A percentile compares a stretch with the other conserved stretches of the same genome.
These are phyloP conservation scores for Endoconidiophora laricicola DNA, from an alignment of 2,329 filamentous ascomycete genomes.

Conservation along the genomic window DNA sequence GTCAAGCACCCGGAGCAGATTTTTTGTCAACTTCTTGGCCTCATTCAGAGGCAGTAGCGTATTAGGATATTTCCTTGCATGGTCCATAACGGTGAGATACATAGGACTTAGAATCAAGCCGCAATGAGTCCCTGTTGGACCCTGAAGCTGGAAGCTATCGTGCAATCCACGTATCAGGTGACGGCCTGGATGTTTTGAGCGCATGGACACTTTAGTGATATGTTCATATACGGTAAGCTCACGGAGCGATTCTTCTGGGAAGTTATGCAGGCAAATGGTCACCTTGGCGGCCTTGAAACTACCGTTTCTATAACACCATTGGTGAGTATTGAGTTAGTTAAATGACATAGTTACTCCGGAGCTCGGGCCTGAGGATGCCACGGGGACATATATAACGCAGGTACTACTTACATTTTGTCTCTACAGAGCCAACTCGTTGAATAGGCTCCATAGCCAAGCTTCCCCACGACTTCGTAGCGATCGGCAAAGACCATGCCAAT, in stretches of 20 bases:
- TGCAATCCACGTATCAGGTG: constrained; percentile 7
- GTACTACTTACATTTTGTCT: constrained; percentile 14
- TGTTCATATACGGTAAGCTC: constrained; percentile 7
- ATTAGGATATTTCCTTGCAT: constrained; percentile 3
- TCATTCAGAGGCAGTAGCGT: constrained; percentile 2
- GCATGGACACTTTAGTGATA: neutral
- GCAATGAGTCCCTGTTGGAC: constrained; percentile 6
- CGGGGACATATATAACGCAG: neutral
- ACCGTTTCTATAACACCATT: neutral
- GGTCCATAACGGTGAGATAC: constrained; percentile 8
- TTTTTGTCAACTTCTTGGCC: constrained; percentile 1
- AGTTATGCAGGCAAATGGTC: constrained; percentile 1
- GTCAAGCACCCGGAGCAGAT: constrained; percentile 8
- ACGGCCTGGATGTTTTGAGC: constrained; percentile 6
- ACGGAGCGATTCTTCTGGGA: neutral
- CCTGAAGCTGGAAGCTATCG: constrained; percentile 4
- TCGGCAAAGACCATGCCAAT: constrained; percentile 16
- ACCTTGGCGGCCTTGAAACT: constrained; percentile 6
- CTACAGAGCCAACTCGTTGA: constrained; percentile 18
- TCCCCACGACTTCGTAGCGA: constrained; percentile 17
- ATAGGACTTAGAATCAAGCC: constrained; percentile 8
- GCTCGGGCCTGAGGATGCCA: neutral
- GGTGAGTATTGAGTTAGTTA: neutral
- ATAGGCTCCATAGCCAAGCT: constrained; percentile 17
- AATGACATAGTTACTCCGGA: no score